A percentile compares a stretch with the other conserved stretches of the same genome.
These are phyloP conservation scores for Claviceps sorghi DNA, from an alignment of 2,329 filamentous ascomycete genomes.

Conservation along the genomic window DNA sequence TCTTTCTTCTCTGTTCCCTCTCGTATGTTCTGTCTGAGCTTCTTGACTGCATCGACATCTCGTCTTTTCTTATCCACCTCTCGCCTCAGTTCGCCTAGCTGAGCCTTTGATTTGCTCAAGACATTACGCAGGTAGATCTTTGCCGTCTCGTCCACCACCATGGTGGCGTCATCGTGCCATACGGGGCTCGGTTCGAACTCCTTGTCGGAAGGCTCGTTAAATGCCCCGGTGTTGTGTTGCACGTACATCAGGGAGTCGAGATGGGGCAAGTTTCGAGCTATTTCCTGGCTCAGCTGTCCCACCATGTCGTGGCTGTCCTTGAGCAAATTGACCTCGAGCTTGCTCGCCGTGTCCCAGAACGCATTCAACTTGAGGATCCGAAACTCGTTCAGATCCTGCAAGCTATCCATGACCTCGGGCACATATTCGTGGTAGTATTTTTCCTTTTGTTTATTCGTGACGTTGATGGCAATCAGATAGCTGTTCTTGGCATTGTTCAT, in stretches of 20 bases:
- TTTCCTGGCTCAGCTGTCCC: constrained; percentile 61
- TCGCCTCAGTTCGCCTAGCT: constrained; percentile 62
- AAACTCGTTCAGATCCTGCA: constrained; percentile 89
- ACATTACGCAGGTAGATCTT: constrained; percentile 88
- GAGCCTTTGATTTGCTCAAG: constrained; percentile 75
- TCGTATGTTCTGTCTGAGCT: constrained; percentile 58
- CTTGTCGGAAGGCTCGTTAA: constrained; percentile 74
- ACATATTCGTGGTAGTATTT: constrained; percentile 96
- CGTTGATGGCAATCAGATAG: constrained; percentile 92
- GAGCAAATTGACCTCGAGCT: constrained; percentile 68
- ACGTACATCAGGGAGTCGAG: constrained; percentile 98
- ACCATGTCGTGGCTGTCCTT: constrained; percentile 58
- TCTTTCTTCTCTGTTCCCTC: constrained; percentile 80
- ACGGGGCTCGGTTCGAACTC: constrained; percentile 87
- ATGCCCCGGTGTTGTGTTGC: constrained; percentile 70
- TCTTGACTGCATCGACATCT: constrained; percentile 68
- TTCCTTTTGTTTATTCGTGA: constrained; percentile 95
- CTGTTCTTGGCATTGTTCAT: constrained; percentile 98
- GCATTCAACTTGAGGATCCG: constrained; percentile 70
- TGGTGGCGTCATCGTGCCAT: constrained; percentile 84
- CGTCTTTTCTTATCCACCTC: constrained; percentile 76
- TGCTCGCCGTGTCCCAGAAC: constrained; percentile 68
- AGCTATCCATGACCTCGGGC: constrained; percentile 78
- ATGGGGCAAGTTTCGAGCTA: constrained; percentile 72
- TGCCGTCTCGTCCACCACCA: constrained; percentile 74